These are phyloP conservation scores for Trametes hirsuta DNA, from an alignment of 1,284 basidiomycete species.

Conservation along the genomic window DNA sequence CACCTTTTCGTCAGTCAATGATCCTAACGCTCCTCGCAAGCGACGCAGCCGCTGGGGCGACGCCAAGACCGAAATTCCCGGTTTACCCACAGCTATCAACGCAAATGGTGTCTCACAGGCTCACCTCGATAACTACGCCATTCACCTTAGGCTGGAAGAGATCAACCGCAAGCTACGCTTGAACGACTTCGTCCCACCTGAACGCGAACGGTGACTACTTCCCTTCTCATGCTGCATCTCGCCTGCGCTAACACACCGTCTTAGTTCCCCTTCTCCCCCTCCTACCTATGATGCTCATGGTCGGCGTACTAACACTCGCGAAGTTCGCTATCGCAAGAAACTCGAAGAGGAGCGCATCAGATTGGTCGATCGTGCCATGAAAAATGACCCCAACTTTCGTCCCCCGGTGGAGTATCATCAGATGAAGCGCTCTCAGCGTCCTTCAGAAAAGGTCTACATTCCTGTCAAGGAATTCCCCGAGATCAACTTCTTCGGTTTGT, in stretches of 20 bases:
- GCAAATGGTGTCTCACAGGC: slow-evolving; percentile 89
- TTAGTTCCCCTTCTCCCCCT: slow-evolving; percentile 92
- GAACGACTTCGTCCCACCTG: slow-evolving; percentile 96
- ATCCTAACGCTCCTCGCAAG: slow-evolving; percentile 85
- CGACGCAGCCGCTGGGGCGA: slow-evolving; percentile 96
- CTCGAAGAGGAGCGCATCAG: slow-evolving; percentile 95
- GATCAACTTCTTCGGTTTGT: slow-evolving; percentile 99
- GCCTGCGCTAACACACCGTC: slow-evolving; percentile 11
- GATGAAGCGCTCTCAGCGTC: slow-evolving; percentile 88
- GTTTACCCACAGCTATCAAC: slow-evolving; percentile 90
- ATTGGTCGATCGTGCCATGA: slow-evolving; percentile 95
- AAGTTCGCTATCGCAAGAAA: slow-evolving; percentile 97
- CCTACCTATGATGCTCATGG: slow-evolving; percentile 98
- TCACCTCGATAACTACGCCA: slow-evolving; percentile 95
- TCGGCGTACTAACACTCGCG: slow-evolving; percentile 96
- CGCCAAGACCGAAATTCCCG: slow-evolving; percentile 84
- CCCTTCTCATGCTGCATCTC: not conserved
- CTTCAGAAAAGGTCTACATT: slow-evolving; percentile 98
- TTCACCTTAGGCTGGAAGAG: slow-evolving; percentile 94
- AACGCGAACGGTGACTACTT: slow-evolving; percentile 78
- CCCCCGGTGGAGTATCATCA: slow-evolving; percentile 97
- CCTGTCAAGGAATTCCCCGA: slow-evolving; percentile 99
- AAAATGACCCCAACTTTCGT: slow-evolving; percentile 96
- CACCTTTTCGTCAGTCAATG: slow-evolving; percentile 57
- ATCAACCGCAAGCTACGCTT: slow-evolving; percentile 93